Conservation (phyloP, 2,329 filamentous ascomycete genomes). For the Dactylellina leptospora region DNA sequence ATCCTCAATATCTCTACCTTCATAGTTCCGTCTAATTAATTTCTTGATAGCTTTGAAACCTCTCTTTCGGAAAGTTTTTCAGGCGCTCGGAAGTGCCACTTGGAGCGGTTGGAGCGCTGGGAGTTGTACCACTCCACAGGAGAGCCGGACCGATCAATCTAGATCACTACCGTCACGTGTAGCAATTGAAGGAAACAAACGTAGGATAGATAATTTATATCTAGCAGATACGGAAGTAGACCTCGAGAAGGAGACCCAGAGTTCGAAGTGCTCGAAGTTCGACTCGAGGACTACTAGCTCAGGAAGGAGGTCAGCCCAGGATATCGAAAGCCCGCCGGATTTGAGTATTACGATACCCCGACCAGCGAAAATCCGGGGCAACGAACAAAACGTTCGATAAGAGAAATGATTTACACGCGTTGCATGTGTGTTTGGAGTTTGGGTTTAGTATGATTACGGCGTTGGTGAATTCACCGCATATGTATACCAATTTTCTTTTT, state of each 20-base stretch:
- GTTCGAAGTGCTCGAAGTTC: slow-evolving; percentile 10
- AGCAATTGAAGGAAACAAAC: slow-evolving; percentile 11
- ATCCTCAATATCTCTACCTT: neutral
- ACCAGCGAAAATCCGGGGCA: too few relatives aligned
- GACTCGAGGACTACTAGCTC: slow-evolving; percentile 18
- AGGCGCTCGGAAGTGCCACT: neutral
- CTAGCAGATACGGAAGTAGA: neutral
- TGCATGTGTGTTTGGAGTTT: too few relatives aligned
- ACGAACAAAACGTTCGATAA: too few relatives aligned
- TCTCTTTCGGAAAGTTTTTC: slow-evolving; percentile 19
- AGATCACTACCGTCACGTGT: slow-evolving; percentile 5
- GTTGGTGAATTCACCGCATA: too few relatives aligned
- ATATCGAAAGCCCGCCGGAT: too few relatives aligned
- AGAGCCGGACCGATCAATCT: slow-evolving; percentile 3
- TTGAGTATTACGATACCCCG: too few relatives aligned
- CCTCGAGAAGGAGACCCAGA: neutral
- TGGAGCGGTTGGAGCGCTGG: slow-evolving; percentile 16
- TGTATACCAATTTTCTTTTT: too few relatives aligned
- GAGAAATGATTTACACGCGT: too few relatives aligned
- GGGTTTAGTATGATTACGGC: too few relatives aligned
- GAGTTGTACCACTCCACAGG: slow-evolving; percentile 10
- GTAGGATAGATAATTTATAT: slow-evolving; percentile 8
- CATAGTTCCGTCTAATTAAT: neutral
- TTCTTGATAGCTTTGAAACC: slow-evolving; percentile 31
- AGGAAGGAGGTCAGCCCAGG: neutral